Percentiles rank a stretch among this genome's conserved stretches.
These are phyloP conservation scores for Quercus robur DNA, from an alignment of 306 rosid species.

Conservation along the genomic window DNA sequence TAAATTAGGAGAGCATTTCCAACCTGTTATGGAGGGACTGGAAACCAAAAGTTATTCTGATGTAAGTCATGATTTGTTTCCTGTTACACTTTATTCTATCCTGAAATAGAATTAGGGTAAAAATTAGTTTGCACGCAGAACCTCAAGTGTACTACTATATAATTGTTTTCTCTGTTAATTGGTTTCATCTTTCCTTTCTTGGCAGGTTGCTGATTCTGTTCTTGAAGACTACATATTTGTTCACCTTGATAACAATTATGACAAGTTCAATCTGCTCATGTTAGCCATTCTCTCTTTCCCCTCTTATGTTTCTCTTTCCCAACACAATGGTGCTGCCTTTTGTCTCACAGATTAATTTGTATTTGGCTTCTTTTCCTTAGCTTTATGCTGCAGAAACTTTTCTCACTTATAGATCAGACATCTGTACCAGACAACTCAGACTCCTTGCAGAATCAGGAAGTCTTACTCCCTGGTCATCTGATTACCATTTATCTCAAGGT, in stretches of 20 bases:
- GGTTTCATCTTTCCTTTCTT: conserved; percentile 9
- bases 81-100: not conserved
- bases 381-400: conserved; percentile 92
- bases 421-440: conserved; percentile 85
- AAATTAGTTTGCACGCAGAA: not conserved
- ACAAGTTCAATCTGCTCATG: conserved; percentile 93
- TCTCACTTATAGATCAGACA: conserved; percentile 88
- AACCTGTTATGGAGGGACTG: conserved; percentile 53
- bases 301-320: not conserved
- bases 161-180: not conserved
- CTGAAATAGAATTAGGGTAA: not conserved
- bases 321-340: not conserved
- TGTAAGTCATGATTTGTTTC: conserved; percentile 48
- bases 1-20: conserved; percentile 71
- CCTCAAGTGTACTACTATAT: not conserved
- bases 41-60: conserved; percentile 42
- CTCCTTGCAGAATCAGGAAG: conserved; percentile 93
- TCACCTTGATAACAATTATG: conserved; percentile 73
- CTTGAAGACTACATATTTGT: conserved; percentile 69
- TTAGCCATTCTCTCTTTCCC: conserved; percentile 37
- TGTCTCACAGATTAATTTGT: conserved; percentile 16
- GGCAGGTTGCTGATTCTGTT: conserved; percentile 76
- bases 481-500: conserved; percentile 90
- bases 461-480: conserved; percentile 90
- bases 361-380: conserved; percentile 31